A percentile compares a stretch with the other conserved stretches of the same genome.
Evolutionary conservation across 352 stramenopile species (phyloP).

Genomic region (Aphanomyces astaci): DNA sequence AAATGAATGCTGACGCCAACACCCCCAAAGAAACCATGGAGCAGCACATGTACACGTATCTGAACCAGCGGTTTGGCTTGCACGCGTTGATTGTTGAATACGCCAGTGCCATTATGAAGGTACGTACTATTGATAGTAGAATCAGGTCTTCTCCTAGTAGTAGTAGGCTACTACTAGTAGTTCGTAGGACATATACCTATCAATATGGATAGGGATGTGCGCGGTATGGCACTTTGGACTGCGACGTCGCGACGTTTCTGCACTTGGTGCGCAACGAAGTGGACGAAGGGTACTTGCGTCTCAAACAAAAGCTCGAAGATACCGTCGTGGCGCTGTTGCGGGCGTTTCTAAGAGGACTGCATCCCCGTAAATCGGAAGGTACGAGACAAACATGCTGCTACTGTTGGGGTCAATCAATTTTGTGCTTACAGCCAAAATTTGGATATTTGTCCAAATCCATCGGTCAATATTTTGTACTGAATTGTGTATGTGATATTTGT

Average conservation of each 20-base stretch:
- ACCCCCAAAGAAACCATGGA: constrained; percentile 75
- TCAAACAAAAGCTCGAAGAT: constrained; percentile 67
- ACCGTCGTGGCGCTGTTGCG: constrained; percentile 62
- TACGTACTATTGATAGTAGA: too few species aligned
- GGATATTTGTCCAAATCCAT: too few species aligned
- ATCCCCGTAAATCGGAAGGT: constrained; percentile 58
- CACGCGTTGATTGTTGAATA: constrained; percentile 68
- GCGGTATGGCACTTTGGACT: constrained; percentile 40
- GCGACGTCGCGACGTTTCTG: constrained; percentile 72
- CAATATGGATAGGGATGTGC: constrained; percentile 38
- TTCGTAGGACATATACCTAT: too few species aligned
- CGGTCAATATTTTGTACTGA: too few species aligned
- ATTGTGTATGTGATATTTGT: too few species aligned
- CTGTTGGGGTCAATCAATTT: too few species aligned
- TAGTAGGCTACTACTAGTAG: too few species aligned
- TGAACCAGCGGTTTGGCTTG: constrained; percentile 82
- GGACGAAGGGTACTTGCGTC: constrained; percentile 70
- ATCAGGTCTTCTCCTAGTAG: too few species aligned
- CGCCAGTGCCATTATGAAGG: constrained; percentile 73
- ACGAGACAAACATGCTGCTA: too few species aligned
- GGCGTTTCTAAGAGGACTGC: constrained; percentile 57
- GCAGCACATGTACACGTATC: constrained; percentile 85
- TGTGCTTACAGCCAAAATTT: too few species aligned
- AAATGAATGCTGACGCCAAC: constrained; percentile 30
- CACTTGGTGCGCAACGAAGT: constrained; percentile 68